Evolutionary conservation across 1,284 basidiomycete genomes (phyloP).

Genomic region (Dichomitus squalens): DNA sequence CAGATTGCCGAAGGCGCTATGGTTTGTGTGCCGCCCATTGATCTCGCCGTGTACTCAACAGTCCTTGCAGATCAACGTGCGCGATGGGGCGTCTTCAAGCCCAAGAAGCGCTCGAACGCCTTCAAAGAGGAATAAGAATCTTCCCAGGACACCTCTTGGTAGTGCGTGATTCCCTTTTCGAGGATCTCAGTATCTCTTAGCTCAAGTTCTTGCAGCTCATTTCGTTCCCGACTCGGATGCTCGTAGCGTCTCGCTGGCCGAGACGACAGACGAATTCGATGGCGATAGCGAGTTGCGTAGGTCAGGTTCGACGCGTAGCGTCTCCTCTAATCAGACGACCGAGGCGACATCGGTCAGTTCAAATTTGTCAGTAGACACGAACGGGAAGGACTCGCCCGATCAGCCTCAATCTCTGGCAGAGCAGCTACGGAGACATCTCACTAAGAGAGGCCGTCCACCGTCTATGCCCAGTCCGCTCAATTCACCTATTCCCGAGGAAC

Average conservation of each 20-base stretch:
- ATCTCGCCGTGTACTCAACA: slow-evolving; percentile 20
- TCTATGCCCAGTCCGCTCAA: slow-evolving; percentile 35
- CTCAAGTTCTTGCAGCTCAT: slow-evolving; percentile 6
- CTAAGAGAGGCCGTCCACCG: slow-evolving; percentile 43
- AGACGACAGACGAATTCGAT: slow-evolving; percentile 40
- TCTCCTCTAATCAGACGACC: slow-evolving; percentile 45
- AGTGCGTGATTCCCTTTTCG: slow-evolving; percentile 22
- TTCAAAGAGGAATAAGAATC: slow-evolving; percentile 55
- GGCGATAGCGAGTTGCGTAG: slow-evolving; percentile 46
- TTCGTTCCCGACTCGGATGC: slow-evolving; percentile 20
- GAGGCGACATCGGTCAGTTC: slow-evolving; percentile 63
- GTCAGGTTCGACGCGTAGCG: slow-evolving; percentile 48
- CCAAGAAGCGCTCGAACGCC: slow-evolving; percentile 63
- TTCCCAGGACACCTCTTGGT: slow-evolving; percentile 35
- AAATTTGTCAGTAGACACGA: slow-evolving; percentile 21
- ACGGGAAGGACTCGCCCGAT: slow-evolving; percentile 32
- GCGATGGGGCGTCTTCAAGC: slow-evolving; percentile 57
- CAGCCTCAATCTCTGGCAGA: slow-evolving; percentile 56
- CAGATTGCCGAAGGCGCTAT: slow-evolving; percentile 77
- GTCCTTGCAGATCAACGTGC: slow-evolving; percentile 51
- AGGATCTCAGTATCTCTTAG: slow-evolving; percentile 8
- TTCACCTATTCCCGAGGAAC: slow-evolving; percentile 33
- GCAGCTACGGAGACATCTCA: slow-evolving; percentile 58
- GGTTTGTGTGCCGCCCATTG: slow-evolving; percentile 41
- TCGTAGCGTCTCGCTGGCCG: slow-evolving; percentile 20